phyloP scores from a whole-genome alignment of 2,329 filamentous ascomycete species.

The Botrytis deweyae region DNA sequence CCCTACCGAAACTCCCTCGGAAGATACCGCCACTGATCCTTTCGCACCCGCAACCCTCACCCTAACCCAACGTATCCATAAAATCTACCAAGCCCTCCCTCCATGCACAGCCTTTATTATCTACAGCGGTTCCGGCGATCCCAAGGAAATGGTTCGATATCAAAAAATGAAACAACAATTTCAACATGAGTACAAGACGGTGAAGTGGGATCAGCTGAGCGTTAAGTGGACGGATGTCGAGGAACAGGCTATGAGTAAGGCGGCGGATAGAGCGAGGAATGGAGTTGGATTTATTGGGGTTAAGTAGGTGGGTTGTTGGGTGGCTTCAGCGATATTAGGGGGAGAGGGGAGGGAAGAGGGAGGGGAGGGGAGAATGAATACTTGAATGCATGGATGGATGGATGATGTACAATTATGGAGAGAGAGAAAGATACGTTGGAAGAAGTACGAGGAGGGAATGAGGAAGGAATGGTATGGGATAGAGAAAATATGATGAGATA shows the following conservation, averaged over 20 bases:
- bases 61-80: slow-evolving; percentile 48
- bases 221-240: slow-evolving; percentile 68
- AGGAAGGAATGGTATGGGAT: neutral
- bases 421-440: neutral
- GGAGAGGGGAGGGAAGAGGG: neutral
- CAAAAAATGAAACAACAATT: slow-evolving; percentile 60
- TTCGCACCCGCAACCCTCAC: slow-evolving; percentile 27
- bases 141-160: slow-evolving; percentile 62
- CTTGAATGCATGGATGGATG: neutral
- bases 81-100: slow-evolving; percentile 58
- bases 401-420: neutral
- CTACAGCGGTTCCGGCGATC: slow-evolving; percentile 66
- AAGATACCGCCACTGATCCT: neutral
- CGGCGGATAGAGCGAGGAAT: slow-evolving; percentile 56
- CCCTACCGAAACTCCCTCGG: neutral
- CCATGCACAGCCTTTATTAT: slow-evolving; percentile 65
- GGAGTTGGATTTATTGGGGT: slow-evolving; percentile 65
- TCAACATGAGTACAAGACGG: slow-evolving; percentile 63
- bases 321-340: neutral
- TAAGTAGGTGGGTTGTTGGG: slow-evolving; percentile 49
- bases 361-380: neutral
- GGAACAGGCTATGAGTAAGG: slow-evolving; percentile 60
- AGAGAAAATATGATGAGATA: too few species aligned
- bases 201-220: slow-evolving; percentile 65
- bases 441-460: neutral